These are phyloP conservation scores for Lanmaoa rubissima DNA, from an alignment of 768 basidiomycete genomes.

Conservation along the genomic window DNA sequence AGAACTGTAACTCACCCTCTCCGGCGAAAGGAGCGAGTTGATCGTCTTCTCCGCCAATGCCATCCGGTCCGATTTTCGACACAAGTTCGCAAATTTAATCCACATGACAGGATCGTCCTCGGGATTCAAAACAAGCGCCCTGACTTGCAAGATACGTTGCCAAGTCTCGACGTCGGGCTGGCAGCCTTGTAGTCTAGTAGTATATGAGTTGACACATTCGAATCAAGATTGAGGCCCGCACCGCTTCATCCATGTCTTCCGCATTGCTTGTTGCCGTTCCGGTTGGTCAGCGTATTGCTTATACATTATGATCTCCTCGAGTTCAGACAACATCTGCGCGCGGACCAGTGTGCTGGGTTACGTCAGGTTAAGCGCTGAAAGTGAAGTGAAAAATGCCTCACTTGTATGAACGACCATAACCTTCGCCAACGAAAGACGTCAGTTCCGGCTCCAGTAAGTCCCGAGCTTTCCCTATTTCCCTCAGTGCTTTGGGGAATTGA, in stretches of 20 bases:
- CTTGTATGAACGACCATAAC: slow-evolving; percentile 98
- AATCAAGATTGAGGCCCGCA: slow-evolving; percentile 29
- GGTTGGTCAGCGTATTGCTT: slow-evolving; percentile 94
- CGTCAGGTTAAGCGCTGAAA: slow-evolving; percentile 13
- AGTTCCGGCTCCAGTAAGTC: slow-evolving; percentile 91
- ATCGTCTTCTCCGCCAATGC: slow-evolving; percentile 96
- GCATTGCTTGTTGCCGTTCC: slow-evolving; percentile 85
- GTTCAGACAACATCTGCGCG: slow-evolving; percentile 96
- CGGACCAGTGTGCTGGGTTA: slow-evolving; percentile 82
- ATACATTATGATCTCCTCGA: slow-evolving; percentile 96
- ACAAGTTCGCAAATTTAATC: slow-evolving; percentile 98
- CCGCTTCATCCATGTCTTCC: slow-evolving; percentile 98
- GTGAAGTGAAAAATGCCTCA: slow-evolving; percentile 37
- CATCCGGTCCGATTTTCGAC: slow-evolving; percentile 93
- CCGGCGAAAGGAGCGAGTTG: slow-evolving; percentile 81
- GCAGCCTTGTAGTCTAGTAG: slow-evolving; percentile 80
- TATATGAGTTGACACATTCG: not conserved
- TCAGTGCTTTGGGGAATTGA: slow-evolving; percentile 87
- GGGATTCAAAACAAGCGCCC: slow-evolving; percentile 89
- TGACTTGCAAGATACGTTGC: slow-evolving; percentile 96
- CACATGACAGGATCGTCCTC: slow-evolving; percentile 96
- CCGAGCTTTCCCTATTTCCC: slow-evolving; percentile 89
- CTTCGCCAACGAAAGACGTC: slow-evolving; percentile 89
- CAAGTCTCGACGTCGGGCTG: slow-evolving; percentile 99
- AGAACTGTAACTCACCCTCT: slow-evolving; percentile 44